Conservation (phyloP, 306 rosid species). For the Chamaecrista fasciculata region DNA sequence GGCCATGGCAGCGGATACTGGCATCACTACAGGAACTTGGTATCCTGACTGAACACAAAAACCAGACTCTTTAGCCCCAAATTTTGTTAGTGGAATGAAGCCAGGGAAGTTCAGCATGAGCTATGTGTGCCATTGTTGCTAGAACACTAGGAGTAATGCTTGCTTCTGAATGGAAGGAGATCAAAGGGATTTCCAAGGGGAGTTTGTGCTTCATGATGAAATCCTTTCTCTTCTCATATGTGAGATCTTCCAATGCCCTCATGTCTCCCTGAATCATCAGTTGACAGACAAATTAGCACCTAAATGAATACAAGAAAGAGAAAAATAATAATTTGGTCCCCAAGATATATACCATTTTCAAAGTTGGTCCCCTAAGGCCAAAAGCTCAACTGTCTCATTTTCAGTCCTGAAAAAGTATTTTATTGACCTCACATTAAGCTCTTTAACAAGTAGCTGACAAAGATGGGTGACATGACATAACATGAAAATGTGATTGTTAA, state of each 20-base stretch:
- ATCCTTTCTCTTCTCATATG: conserved; percentile 73
- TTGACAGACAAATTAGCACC: not conserved
- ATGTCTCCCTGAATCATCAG: conserved; percentile 59
- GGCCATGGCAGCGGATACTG: conserved; percentile 79
- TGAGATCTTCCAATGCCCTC: conserved; percentile 76
- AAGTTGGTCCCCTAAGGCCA: too few species aligned
- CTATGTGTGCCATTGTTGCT: conserved; percentile 80
- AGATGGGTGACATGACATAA: too few species aligned
- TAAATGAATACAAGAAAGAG: not conserved
- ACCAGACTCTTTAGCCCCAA: conserved; percentile 30
- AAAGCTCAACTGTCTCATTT: too few species aligned
- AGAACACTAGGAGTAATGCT: conserved; percentile 60
- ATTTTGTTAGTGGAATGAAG: conserved; percentile 46
- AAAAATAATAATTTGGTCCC: too few species aligned
- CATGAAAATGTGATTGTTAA: too few species aligned
- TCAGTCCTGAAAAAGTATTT: too few species aligned
- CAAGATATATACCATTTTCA: too few species aligned
- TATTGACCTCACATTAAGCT: too few species aligned
- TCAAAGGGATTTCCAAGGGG: conserved; percentile 52
- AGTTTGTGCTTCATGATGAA: conserved; percentile 71
- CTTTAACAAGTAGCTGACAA: too few species aligned
- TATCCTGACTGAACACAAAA: conserved; percentile 34
- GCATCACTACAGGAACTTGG: conserved; percentile 68
- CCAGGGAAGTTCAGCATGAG: conserved; percentile 76
- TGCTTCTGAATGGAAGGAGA: conserved; percentile 81